Evolutionary conservation across 306 rosid species (phyloP), one percentile per base, ranked within the genome.

Genomic region (Cucurbita moschata): DNA sequence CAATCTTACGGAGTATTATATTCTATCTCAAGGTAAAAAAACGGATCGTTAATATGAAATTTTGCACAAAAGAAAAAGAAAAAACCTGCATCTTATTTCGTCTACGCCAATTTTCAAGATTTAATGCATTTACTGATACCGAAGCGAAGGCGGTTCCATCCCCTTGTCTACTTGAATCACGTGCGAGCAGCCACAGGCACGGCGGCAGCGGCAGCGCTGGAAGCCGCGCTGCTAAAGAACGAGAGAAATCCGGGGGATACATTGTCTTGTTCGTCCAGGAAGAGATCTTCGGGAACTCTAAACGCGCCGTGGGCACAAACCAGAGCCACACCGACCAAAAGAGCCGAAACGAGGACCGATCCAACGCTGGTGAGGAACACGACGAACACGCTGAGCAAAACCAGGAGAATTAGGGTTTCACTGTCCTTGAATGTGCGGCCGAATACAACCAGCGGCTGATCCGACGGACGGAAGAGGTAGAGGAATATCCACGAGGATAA

Each of bases 381-480:
- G 44, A 88, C 86, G 71, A 89, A 83, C 47, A 88, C 57, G 50
- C 88, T 86, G 54, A 87, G 69, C 0, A 21, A 88, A 7, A 78
- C 72, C 76, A 95, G 82, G 15, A 88, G 75, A 13, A 81, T 76
- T 7, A 95, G 84, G 11, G 96, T 91, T 62, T 95, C 96, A 16
- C 85, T 88, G n/a, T 91, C 96, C 15, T 92, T 66, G 82, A 84
- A 95, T 4, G 90, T 79, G 6, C 96, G 89, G 57, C 96, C 96
- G 19, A 91, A 73, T 37, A 95, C 43, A 64, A 95, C 91, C 12
- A 95, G 84, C 5, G 99, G 97, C 78, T 90, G 99, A 67, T 95
- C 99, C 4, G 99, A 52, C 6, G 99, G 96, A 10, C 99, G 97
- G 89, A 95, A 88, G 75, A 89, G 85, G 87, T 95, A 91, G 39